phyloP scores from a whole-genome alignment of 345 rosid genomes.

The Camelina neglecta region DNA sequence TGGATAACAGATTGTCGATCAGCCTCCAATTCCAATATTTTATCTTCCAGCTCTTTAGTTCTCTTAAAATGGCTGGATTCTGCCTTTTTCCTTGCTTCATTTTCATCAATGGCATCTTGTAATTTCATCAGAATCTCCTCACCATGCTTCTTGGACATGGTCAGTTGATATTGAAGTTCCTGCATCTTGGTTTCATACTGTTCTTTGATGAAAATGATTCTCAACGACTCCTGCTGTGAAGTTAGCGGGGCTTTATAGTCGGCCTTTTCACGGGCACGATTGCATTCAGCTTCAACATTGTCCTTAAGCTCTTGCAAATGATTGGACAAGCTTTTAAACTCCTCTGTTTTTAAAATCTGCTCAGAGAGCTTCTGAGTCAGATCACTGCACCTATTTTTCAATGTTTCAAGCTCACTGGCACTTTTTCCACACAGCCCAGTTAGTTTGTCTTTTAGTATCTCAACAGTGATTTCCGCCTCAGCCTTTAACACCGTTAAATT shows the following conservation, averaged over 20 bases:
- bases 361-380: constrained; percentile 75
- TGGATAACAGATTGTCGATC: constrained; percentile 62
- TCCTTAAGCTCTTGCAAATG: constrained; percentile 92
- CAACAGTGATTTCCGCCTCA: constrained; percentile 59
- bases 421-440: constrained; percentile 55
- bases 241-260: constrained; percentile 56
- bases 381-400: constrained; percentile 61
- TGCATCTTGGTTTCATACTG: constrained; percentile 85
- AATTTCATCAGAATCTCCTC: constrained; percentile 92
- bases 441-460: constrained; percentile 61
- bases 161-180: constrained; percentile 85
- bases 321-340: constrained; percentile 74
- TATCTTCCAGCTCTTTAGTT: constrained; percentile 77
- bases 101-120: constrained; percentile 89
- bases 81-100: constrained; percentile 72
- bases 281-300: constrained; percentile 75
- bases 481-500: constrained; percentile 58
- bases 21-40: constrained; percentile 74
- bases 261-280: constrained; percentile 61
- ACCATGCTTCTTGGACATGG: constrained; percentile 82
- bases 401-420: constrained; percentile 49
- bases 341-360: constrained; percentile 86
- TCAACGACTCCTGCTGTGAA: constrained; percentile 88
- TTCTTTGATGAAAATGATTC: constrained; percentile 96
- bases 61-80: constrained; percentile 81